phyloP scores from a whole-genome alignment of 768 basidiomycete genomes.

The Russula brevipes region DNA sequence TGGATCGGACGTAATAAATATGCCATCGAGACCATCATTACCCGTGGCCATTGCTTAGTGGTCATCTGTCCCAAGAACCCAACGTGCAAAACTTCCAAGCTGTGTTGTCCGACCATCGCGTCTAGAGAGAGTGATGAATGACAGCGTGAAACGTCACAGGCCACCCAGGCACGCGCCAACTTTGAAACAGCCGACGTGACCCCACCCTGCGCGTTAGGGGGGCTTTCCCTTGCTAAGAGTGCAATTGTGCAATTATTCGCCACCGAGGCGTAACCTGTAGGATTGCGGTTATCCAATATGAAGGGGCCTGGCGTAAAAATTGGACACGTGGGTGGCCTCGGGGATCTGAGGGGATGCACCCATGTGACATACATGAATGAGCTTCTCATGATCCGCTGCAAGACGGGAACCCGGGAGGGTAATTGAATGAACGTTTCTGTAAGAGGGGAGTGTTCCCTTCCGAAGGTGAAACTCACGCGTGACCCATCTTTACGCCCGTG shows the following conservation, averaged over 20 bases:
- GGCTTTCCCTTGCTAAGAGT: neutral
- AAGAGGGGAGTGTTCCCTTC: conserved; percentile 59
- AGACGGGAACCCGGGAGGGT: conserved; percentile 3
- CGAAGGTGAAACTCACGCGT: conserved; percentile 40
- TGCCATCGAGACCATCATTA: neutral
- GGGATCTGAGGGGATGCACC: neutral
- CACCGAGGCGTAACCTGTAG: neutral
- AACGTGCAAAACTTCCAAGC: neutral
- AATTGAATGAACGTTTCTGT: neutral
- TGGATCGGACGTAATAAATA: neutral
- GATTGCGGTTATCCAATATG: neutral
- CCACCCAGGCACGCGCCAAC: neutral
- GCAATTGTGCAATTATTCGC: neutral
- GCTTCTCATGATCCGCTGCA: conserved; percentile 9
- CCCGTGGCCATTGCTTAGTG: neutral
- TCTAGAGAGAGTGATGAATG: neutral
- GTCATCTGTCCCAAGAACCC: neutral
- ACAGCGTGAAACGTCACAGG: neutral
- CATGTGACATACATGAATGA: neutral
- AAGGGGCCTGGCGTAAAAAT: neutral
- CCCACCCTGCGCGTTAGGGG: neutral
- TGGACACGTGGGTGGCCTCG: neutral
- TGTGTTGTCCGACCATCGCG: neutral
- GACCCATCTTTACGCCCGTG: neutral
- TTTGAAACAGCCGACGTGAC: neutral